A percentile compares a stretch with the other conserved stretches of the same genome.
These are phyloP conservation scores for Dorcoceras hygrometricum DNA, from an alignment of 257 asterid species.

Conservation along the genomic window DNA sequence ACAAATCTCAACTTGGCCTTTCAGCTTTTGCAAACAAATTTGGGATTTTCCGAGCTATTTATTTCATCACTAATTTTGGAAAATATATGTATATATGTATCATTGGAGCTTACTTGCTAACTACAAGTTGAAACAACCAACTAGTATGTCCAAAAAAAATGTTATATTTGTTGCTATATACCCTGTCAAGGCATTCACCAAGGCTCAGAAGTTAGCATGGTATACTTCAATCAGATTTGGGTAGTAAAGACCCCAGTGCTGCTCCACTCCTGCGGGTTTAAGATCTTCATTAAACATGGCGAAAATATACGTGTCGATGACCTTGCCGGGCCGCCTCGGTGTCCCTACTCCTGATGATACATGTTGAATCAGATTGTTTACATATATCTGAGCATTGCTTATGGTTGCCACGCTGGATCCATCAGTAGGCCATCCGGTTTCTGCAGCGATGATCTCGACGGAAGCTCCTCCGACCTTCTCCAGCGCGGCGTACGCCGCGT, in stretches of 20 bases:
- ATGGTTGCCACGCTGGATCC: not conserved
- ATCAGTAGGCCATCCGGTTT: not conserved
- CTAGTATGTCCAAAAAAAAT: too few relatives aligned
- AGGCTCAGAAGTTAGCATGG: constrained; percentile 25
- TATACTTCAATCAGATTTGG: constrained; percentile 42
- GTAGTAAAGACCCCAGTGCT: constrained; percentile 35
- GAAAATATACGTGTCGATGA: constrained; percentile 34
- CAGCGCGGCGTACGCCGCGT: constrained; percentile 27
- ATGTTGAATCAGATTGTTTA: not conserved
- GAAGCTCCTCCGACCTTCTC: not conserved
- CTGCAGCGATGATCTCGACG: constrained; percentile 6
- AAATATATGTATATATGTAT: too few relatives aligned
- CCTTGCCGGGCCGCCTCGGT: constrained; percentile 38
- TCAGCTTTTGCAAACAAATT: too few relatives aligned
- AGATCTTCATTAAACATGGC: constrained; percentile 42
- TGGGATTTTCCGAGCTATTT: too few relatives aligned
- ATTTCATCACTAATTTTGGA: too few relatives aligned
- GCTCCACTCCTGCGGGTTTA: constrained; percentile 32
- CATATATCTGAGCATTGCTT: not conserved
- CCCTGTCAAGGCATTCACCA: not conserved
- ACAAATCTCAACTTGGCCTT: too few relatives aligned
- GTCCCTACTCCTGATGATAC: constrained; percentile 39
- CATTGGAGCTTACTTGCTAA: too few relatives aligned
- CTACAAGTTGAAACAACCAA: too few relatives aligned
- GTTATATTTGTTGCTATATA: not conserved